Percentiles rank a stretch among this genome's conserved stretches.
These are phyloP conservation scores for Neofusicoccum parvum DNA, from an alignment of 2,329 filamentous ascomycete species.

Conservation along the genomic window DNA sequence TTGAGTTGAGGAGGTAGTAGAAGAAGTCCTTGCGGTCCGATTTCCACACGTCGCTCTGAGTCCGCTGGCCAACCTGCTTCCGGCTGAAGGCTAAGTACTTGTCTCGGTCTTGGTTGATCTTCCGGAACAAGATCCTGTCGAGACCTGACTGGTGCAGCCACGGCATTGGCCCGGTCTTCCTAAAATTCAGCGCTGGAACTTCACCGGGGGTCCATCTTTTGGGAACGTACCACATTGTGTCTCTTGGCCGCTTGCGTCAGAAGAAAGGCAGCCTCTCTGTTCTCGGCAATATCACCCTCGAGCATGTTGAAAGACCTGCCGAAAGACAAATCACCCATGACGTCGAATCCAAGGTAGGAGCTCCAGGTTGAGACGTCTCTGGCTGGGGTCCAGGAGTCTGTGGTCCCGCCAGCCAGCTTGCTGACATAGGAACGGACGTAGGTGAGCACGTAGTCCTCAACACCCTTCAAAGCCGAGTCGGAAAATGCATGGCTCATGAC, in stretches of 20 bases:
- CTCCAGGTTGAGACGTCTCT: neutral
- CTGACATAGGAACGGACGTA: constrained; percentile 46
- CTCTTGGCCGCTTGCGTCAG: constrained; percentile 37
- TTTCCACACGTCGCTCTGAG: constrained; percentile 8
- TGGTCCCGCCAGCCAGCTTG: constrained; percentile 29
- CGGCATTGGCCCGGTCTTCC: constrained; percentile 3
- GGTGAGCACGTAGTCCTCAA: constrained; percentile 50
- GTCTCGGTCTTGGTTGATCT: constrained; percentile 31
- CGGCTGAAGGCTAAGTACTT: constrained; percentile 35
- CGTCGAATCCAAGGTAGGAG: constrained; percentile 48
- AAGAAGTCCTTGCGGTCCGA: constrained; percentile 46
- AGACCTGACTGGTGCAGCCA: constrained; percentile 29
- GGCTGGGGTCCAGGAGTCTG: neutral
- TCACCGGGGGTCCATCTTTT: too few species aligned
- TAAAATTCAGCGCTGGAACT: neutral
- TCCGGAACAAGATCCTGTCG: constrained; percentile 35
- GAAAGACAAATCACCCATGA: constrained; percentile 54
- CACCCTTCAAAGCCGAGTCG: constrained; percentile 46
- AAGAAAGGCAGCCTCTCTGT: constrained; percentile 29
- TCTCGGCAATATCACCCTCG: constrained; percentile 32
- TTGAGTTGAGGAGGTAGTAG: constrained; percentile 50
- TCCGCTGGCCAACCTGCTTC: constrained; percentile 21
- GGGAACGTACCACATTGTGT: constrained; percentile 34
- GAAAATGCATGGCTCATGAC: constrained; percentile 52
- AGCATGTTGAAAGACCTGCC: constrained; percentile 50